phyloP scores from a whole-genome alignment of 1,284 basidiomycete species.

The Stygiomarasmius scandens region DNA sequence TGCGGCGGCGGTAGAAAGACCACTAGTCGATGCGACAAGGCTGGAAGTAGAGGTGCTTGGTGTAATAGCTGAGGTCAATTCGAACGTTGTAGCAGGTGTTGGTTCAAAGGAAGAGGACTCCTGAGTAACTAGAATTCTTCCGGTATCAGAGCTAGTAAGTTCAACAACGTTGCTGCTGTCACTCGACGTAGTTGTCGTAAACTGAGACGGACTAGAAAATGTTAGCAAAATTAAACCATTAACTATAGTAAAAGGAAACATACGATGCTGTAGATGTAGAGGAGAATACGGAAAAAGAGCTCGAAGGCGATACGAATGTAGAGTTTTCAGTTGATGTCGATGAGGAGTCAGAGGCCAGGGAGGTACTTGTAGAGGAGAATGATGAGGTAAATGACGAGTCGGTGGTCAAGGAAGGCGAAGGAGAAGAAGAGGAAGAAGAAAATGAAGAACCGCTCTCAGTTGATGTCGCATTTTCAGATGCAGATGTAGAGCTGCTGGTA shows the following conservation, averaged over 20 bases:
- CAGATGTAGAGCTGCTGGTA: not conserved
- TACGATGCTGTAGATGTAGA: not conserved
- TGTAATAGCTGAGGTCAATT: not conserved
- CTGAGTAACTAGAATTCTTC: not conserved
- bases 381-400: not conserved
- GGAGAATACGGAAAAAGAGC: not conserved
- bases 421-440: constrained; percentile 11
- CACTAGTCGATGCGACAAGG: too few species aligned
- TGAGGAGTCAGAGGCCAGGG: not conserved
- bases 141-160: not conserved
- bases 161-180: too few species aligned
- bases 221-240: not conserved
- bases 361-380: not conserved
- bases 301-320: not conserved
- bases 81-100: not conserved
- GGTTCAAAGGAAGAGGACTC: not conserved
- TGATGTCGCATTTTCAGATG: not conserved
- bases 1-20: not conserved
- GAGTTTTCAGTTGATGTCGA: not conserved
- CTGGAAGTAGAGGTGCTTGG: not conserved
- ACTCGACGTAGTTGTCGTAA: not conserved
- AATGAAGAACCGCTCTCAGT: not conserved
- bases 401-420: constrained; percentile 13
- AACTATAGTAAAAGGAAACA: not conserved
- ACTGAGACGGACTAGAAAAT: not conserved